Evolutionary conservation across 768 basidiomycete species (phyloP).

Genomic region (Tylopilus plumbeoviolaceoides): DNA sequence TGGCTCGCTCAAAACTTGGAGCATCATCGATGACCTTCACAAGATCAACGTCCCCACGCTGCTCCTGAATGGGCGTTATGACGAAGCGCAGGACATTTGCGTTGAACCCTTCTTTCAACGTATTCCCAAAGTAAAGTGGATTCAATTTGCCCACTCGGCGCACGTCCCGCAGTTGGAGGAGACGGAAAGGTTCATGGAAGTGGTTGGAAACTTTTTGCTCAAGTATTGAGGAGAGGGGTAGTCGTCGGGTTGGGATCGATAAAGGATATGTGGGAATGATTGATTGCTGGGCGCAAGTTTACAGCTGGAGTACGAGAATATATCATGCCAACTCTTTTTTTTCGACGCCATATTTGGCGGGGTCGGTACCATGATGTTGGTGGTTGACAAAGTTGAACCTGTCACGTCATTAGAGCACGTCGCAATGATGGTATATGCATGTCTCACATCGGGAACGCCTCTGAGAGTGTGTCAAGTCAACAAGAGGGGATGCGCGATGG

Average conservation of each 20-base stretch:
- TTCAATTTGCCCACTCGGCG: slow-evolving; percentile 34
- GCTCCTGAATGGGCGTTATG: slow-evolving; percentile 35
- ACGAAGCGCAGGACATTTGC: slow-evolving; percentile 32
- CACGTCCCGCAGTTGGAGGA: slow-evolving; percentile 38
- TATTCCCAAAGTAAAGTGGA: slow-evolving; percentile 34
- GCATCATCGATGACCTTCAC: too few species aligned
- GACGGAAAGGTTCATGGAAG: slow-evolving; percentile 32
- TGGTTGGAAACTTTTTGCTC: slow-evolving; percentile 31
- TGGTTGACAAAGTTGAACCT: slow-evolving; percentile 98
- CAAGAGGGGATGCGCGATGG: slow-evolving; percentile 2
- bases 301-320: slow-evolving; percentile 6
- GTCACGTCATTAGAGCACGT: slow-evolving; percentile 11
- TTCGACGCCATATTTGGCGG: slow-evolving; percentile 67
- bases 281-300: slow-evolving; percentile 1
- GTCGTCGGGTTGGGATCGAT: background rate
- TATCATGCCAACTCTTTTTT: slow-evolving; percentile 25
- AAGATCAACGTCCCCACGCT: slow-evolving; percentile 33
- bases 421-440: too few species aligned
- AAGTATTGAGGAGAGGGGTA: slow-evolving; percentile 1
- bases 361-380: slow-evolving; percentile 78
- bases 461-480: slow-evolving; percentile 34
- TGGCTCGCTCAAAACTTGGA: slow-evolving; percentile 34
- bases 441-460: slow-evolving; percentile 72
- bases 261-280: background rate
- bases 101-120: slow-evolving; percentile 32